These are phyloP conservation scores for Colletotrichum camelliae DNA, from an alignment of 2,329 filamentous ascomycete genomes.

Conservation along the genomic window DNA sequence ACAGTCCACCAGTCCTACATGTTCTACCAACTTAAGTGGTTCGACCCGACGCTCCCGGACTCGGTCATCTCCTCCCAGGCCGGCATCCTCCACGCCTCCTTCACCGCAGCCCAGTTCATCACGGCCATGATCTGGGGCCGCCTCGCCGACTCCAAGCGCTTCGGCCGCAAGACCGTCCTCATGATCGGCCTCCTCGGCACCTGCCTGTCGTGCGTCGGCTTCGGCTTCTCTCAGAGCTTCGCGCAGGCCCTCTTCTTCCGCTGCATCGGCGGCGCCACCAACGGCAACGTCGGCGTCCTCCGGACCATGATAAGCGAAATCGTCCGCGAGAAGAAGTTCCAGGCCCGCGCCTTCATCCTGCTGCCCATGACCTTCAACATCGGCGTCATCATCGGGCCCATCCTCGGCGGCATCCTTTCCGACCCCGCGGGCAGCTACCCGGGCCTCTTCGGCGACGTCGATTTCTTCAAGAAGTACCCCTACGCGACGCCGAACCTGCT, in stretches of 20 bases:
- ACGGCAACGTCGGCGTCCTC: conserved; percentile 56
- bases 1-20: conserved; percentile 64
- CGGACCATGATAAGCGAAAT: conserved; percentile 70
- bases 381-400: conserved; percentile 49
- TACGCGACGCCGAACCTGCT: conserved; percentile 62
- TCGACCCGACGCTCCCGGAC: conserved; percentile 59
- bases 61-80: conserved; percentile 78
- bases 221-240: conserved; percentile 74
- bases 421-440: conserved; percentile 70
- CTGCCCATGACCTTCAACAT: conserved; percentile 55
- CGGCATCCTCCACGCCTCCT: conserved; percentile 78
- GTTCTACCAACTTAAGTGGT: conserved; percentile 88
- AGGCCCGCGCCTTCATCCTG: conserved; percentile 52
- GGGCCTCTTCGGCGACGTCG: conserved; percentile 48
- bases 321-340: conserved; percentile 52
- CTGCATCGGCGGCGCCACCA: conserved; percentile 64
- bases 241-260: conserved; percentile 69
- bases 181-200: conserved; percentile 78
- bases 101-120: conserved; percentile 81
- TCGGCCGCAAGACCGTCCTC: conserved; percentile 79
- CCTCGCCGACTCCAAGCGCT: conserved; percentile 65
- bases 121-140: conserved; percentile 86
- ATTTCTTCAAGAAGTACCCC: conserved; percentile 54
- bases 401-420: conserved; percentile 70
- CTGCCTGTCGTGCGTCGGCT: conserved; percentile 68